Evolutionary conservation across 768 basidiomycete genomes (phyloP), one percentile per base, ranked within the genome.

Genomic region (Pleurotus ostreatus): DNA sequence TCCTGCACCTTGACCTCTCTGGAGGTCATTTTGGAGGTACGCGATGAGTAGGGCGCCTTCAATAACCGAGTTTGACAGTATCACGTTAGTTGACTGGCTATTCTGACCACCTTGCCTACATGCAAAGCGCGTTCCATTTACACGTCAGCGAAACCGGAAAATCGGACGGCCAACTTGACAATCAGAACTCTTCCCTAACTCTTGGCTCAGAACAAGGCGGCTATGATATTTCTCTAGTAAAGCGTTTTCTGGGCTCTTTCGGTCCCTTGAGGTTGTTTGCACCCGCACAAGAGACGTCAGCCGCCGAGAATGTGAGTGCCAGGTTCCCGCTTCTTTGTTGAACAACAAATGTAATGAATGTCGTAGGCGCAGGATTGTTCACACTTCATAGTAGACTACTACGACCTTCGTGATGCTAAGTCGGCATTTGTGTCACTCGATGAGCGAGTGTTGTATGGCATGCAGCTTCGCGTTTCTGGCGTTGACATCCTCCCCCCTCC

Each of bases 351-450:
- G 8, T 34, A 34, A 34, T 34, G 3, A 9, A 34, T 11, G 9
- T 13, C 26, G 5, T 18, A 51, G 26, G n/a, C 52, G 39, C 25
- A 43, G n/a, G 20, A 18, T 22, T 15, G 8, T 30, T 13, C 16
- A 12, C 7, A 25, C 37, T 18, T 56, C 38, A 1, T 39, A 40
- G 79, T 85, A 51, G 88, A 90, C 60, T 93, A 81, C 65, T 86
- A 78, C 63, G 88, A 92, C 63, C 74, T 81, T 23, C 77, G 86
- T 22, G 77, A 78, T 39, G 83, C 86, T 5, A 70, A 74, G 39
- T 62, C 65, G 9, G 88, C 89, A 12, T 78, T 72, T 61, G 66
- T 69, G 46, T 71, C 71, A 45, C 70, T 92, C 16, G 64, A 86
- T 46, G 75, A 75, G 2, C 74, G 75, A 38, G 66, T 71, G 45